Conservation (phyloP, 352 stramenopile species). For the Pythium periplocum region DNA sequence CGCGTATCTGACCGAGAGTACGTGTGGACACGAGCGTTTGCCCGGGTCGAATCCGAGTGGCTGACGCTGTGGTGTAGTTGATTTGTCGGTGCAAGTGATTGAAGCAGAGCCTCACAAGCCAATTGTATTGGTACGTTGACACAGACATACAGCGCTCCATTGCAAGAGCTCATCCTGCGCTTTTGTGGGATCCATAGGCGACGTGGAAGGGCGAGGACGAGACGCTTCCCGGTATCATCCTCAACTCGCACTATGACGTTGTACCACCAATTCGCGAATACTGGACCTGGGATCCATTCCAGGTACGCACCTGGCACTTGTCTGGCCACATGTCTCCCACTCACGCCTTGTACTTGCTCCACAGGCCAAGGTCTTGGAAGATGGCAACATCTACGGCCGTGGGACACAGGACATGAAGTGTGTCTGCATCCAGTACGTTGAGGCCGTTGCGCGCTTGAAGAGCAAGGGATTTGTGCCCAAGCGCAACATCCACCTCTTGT, state of each 20-base stretch:
- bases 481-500: conserved; percentile 89
- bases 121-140: conserved; percentile 79
- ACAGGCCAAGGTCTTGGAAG: conserved; percentile 69
- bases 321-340: neutral
- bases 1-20: conserved; percentile 46
- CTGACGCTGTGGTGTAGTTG: conserved; percentile 22
- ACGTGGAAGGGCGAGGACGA: conserved; percentile 84
- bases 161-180: neutral
- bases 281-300: conserved; percentile 92
- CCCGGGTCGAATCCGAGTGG: neutral
- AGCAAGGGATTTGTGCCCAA: conserved; percentile 62
- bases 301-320: conserved; percentile 22
- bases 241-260: conserved; percentile 97
- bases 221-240: conserved; percentile 81
- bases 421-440: conserved; percentile 94
- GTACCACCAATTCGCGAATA: conserved; percentile 85
- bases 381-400: conserved; percentile 91
- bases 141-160: no score
- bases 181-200: conserved; percentile 17
- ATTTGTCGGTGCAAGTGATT: conserved; percentile 41
- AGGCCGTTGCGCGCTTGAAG: conserved; percentile 80
- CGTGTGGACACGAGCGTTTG: neutral
- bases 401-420: conserved; percentile 96
- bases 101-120: conserved; percentile 65
- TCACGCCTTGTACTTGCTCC: conserved; percentile 1